Percentiles rank a stretch among this genome's conserved stretches.
Conservation (phyloP, 306 rosid species). For the Lotus japonicus region DNA sequence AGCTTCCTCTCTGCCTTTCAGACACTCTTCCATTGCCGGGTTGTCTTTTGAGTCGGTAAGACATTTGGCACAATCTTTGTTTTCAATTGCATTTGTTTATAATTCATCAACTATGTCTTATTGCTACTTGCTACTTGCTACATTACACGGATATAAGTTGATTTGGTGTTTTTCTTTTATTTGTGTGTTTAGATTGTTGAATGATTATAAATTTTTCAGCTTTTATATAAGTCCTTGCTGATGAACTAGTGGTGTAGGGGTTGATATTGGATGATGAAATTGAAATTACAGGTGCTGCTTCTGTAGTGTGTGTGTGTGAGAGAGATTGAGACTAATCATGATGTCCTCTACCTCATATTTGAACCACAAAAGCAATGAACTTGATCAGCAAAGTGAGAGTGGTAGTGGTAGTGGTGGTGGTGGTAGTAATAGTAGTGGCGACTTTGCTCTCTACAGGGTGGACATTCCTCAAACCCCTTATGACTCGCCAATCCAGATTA, state of each 20-base stretch:
- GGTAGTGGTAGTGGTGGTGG: neutral
- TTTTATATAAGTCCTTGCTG: constrained; percentile 7
- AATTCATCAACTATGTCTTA: neutral
- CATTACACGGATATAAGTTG: too few species aligned
- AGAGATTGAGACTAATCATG: neutral
- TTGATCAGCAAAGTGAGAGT: constrained; percentile 35
- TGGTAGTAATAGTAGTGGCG: too few species aligned
- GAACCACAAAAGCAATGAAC: constrained; percentile 37
- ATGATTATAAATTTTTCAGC: constrained; percentile 9
- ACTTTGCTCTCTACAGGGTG: constrained; percentile 48
- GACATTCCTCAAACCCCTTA: constrained; percentile 67
- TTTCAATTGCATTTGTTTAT: constrained; percentile 13
- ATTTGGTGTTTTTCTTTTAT: neutral
- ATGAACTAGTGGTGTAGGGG: constrained; percentile 14
- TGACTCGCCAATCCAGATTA: constrained; percentile 33
- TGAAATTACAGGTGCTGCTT: constrained; percentile 23
- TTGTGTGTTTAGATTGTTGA: constrained; percentile 11
- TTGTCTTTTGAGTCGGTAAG: constrained; percentile 51
- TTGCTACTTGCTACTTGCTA: neutral
- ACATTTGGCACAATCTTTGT: constrained; percentile 16
- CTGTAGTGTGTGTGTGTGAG: neutral
- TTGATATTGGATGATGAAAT: constrained; percentile 17
- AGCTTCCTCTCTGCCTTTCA: neutral
- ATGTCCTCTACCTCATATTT: constrained; percentile 35
- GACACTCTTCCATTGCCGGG: constrained; percentile 18